Evolutionary conservation across 495 filamentous ascomycete genomes (phyloP), one percentile per base, ranked within the genome.

Genomic region (Baudoinia panamericana): DNA sequence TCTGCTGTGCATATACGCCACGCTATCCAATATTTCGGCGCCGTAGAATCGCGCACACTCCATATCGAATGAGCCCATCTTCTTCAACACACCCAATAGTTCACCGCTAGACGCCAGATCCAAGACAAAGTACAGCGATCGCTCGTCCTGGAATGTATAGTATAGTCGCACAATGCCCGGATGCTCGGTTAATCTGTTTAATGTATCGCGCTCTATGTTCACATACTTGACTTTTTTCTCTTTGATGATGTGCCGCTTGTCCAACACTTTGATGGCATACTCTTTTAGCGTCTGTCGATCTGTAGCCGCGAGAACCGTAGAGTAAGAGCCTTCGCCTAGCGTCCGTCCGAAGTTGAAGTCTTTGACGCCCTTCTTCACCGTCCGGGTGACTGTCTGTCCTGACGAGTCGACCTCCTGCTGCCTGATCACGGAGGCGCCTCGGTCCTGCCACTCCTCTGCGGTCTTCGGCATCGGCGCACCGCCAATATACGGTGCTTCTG

Each of bases 171-270:
- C 87, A 50, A 99, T 85, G 9, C 92, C 92, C 7, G 92, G 92
- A 54, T 99, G 92, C 36, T 96, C 90, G 12, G 85, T 94, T 37
- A 99, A 65, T 43, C 87, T 78, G 55, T 99, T 99, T 24, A 99
- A 69, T 8, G 92, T 94, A 61, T 99, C 86, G 64, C 93, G 95
- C 63, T 99, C 92, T 49, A 99, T 96, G 60, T 95, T 95, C 56
- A 99, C 92, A 58, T 99, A 99, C 67, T 99, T 99, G 49, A 99
- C 92, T 68, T 99, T 99, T 61, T 88, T 94, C 63, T 99, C 92
- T 65, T 95, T 96, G 68, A 99, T 96, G 53, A 99, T 99, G 61
- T 99, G 92, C 48, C 85, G 78, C 64, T 99, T 99, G 62, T 96
- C 90, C 28, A 99, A 69, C 19, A 99, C 88, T 57, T 99, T 99